Conservation (phyloP, 768 basidiomycete genomes). For the Russula sp. region DNA sequence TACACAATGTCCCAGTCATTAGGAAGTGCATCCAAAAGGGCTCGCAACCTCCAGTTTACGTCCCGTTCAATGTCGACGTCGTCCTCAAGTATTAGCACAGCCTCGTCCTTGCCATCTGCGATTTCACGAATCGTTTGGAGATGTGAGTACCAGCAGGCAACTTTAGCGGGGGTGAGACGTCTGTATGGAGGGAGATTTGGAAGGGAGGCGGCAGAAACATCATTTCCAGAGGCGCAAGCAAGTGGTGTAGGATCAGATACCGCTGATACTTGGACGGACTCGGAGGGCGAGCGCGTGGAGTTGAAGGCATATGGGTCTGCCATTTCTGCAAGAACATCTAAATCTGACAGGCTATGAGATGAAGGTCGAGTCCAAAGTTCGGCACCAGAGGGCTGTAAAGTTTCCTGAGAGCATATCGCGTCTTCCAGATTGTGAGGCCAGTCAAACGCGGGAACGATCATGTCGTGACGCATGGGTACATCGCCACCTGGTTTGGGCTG, state of each 20-base stretch:
- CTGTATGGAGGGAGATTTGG: slow-evolving; percentile 44
- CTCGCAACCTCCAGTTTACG: slow-evolving; percentile 42
- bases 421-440: slow-evolving; percentile 31
- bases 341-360: background rate
- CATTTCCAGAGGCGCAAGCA: slow-evolving; percentile 36
- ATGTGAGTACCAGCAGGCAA: slow-evolving; percentile 76
- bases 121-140: slow-evolving; percentile 49
- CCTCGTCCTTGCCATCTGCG: slow-evolving; percentile 36
- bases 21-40: slow-evolving; percentile 54
- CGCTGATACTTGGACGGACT: background rate
- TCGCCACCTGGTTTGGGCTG: slow-evolving; percentile 39
- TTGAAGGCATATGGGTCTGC: slow-evolving; percentile 4
- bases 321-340: background rate
- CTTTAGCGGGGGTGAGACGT: slow-evolving; percentile 54
- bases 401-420: slow-evolving; percentile 13
- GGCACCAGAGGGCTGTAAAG: slow-evolving; percentile 25
- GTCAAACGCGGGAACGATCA: slow-evolving; percentile 21
- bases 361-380: slow-evolving; percentile 31
- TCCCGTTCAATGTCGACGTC: slow-evolving; percentile 77
- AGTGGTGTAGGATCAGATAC: slow-evolving; percentile 9
- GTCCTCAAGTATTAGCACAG: slow-evolving; percentile 66
- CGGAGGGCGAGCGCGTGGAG: background rate
- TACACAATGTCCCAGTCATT: slow-evolving; percentile 70
- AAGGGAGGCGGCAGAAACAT: slow-evolving; percentile 39
- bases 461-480: slow-evolving; percentile 6